phyloP scores from a whole-genome alignment of 306 rosid species.

The Rosa persica region DNA sequence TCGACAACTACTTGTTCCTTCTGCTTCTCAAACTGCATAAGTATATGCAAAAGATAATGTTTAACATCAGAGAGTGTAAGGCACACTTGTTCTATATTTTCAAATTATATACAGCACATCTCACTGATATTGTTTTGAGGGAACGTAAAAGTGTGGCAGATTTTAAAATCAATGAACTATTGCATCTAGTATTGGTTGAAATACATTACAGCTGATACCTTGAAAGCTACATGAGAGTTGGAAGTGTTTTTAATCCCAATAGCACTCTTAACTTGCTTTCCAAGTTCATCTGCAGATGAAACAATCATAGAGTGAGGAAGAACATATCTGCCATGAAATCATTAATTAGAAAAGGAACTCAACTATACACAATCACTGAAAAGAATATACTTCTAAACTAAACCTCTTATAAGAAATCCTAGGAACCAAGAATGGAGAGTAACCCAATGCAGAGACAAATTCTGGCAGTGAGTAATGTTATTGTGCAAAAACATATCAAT shows the following conservation, averaged over 20 bases:
- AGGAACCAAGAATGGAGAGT: neutral
- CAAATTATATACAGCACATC: neutral
- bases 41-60: constrained; percentile 19
- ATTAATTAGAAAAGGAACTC: constrained; percentile 6
- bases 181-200: neutral
- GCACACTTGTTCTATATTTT: constrained; percentile 11
- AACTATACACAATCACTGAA: constrained; percentile 9
- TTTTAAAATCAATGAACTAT: constrained; percentile 4
- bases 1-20: constrained; percentile 82
- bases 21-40: constrained; percentile 25
- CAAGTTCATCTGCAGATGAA: constrained; percentile 63
- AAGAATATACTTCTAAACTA: neutral
- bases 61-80: constrained; percentile 12
- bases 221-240: constrained; percentile 83
- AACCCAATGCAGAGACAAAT: neutral
- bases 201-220: constrained; percentile 46
- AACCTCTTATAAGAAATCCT: neutral
- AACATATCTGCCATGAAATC: constrained; percentile 9
- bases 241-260: constrained; percentile 66
- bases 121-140: neutral
- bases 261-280: constrained; percentile 83
- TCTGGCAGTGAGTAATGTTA: neutral
- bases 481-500: neutral
- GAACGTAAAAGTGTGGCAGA: neutral
- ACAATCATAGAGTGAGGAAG: constrained; percentile 24